Base-by-base conservation (phyloP, 1,139 yeast species). In the Sugiyamaella japonica region DNA sequence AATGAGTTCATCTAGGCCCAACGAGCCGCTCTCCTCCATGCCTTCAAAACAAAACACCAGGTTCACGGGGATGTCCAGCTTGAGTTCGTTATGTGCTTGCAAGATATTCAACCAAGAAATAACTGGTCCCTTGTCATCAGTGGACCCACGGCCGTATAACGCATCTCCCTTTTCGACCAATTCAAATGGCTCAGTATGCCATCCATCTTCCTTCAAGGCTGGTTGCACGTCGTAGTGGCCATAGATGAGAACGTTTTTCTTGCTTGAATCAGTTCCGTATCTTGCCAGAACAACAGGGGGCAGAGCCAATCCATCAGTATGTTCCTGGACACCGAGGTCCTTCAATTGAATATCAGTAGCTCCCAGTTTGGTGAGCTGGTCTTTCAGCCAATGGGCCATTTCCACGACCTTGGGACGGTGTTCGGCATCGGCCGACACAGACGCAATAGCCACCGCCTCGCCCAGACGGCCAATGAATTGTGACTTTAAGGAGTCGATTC, bases 211-310 rank as follows among this genome's bases (percentile, higher is more conserved):
- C 59, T 77, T 66, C 50, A 80, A 75, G 15, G 99, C 99, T 7
- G 99, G 99, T 76, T 93, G 99, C 58, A 93, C 99, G 67, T 93
- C 99, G 73, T 91, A 91, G 72, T 93, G 99, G 38, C 98, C 99
- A 70, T 93, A 93, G 50, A 95, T 85, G 63, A 95, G 80, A 43
- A 95, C 86, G 28, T 90, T 93, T 74, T 90, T 91, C 77, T 88
- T 87, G 38, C 71, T 61, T 40, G 96, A 84, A 70, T 91, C 96
- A 43, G 71, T 70, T 50, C 99, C 99, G 66, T 81, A 86, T 66
- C 95, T 83, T 41, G 93, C 95, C 61, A 93, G 80, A 25, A 95
- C 90, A 60, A 93, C 85, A 10, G 99, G 99, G 25, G 99, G 99
- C 63, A 95, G 81, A 65, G 83, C 82, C 62, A 93, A 76, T 46